These are phyloP conservation scores for Tricharina praecox DNA, from an alignment of 495 filamentous ascomycete genomes.

Conservation along the genomic window DNA sequence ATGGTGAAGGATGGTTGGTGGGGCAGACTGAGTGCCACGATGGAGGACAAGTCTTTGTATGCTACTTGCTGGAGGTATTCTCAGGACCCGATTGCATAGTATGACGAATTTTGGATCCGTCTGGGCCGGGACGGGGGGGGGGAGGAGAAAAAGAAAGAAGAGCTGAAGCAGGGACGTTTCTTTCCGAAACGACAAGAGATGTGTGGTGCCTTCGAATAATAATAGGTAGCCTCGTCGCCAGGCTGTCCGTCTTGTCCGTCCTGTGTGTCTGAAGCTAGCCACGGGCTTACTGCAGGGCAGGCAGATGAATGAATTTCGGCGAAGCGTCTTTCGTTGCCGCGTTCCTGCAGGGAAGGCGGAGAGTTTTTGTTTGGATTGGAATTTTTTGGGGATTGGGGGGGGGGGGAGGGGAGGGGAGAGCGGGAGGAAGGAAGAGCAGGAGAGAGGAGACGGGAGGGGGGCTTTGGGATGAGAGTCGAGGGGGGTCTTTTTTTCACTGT, in stretches of 20 bases:
- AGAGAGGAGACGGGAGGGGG: conserved; percentile 2
- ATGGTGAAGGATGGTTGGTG: too few relatives aligned
- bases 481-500: too few relatives aligned
- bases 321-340: conserved; percentile 4
- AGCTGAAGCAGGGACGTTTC: conserved; percentile 2
- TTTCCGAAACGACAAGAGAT: conserved; percentile 4
- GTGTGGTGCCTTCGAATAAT: background rate
- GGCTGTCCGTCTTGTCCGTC: too few relatives aligned
- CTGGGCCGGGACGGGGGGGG: conserved; percentile 11
- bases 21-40: too few relatives aligned
- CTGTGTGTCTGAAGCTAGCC: conserved; percentile 5
- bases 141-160: conserved; percentile 15
- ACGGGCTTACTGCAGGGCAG: background rate
- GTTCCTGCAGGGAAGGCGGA: conserved; percentile 6
- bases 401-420: conserved; percentile 2
- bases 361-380: too few relatives aligned
- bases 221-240: conserved; percentile 2
- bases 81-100: conserved; percentile 21
- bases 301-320: conserved; percentile 5
- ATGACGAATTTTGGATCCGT: conserved; percentile 21
- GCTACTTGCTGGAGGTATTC: too few relatives aligned
- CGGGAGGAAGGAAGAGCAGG: background rate
- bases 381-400: background rate
- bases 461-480: conserved; percentile 4
- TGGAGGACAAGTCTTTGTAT: too few relatives aligned